phyloP scores from a whole-genome alignment of 2,329 filamentous ascomycete genomes.

The Xylariaceae sp. region DNA sequence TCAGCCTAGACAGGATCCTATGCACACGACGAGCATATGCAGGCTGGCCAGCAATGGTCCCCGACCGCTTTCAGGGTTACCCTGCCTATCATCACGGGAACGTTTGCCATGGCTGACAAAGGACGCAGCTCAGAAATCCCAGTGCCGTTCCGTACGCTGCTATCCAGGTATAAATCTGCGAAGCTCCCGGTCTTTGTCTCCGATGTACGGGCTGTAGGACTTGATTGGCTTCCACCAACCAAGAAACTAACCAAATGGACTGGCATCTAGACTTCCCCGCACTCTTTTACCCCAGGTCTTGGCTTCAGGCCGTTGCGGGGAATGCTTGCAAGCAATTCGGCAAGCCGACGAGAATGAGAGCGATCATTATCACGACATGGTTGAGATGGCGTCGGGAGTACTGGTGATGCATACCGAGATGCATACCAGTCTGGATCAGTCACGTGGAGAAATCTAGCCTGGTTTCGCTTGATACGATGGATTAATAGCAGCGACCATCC shows the following conservation, averaged over 20 bases:
- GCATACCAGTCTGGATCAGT: neutral
- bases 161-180: too few relatives aligned
- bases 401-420: neutral
- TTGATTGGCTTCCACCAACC: conserved; percentile 1
- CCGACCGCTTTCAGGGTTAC: neutral
- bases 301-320: conserved; percentile 1
- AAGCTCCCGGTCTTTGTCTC: neutral
- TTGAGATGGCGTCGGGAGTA: neutral
- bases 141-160: too few relatives aligned
- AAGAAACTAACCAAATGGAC: neutral
- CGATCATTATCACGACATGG: neutral
- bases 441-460: neutral
- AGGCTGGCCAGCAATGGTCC: neutral
- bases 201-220: neutral
- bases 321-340: neutral
- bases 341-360: neutral
- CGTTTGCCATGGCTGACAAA: too few relatives aligned
- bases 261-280: conserved; percentile 5
- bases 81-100: neutral
- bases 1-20: neutral
- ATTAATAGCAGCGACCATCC: neutral
- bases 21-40: neutral
- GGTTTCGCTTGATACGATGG: neutral
- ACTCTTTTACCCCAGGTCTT: conserved; percentile 6
- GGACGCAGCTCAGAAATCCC: too few relatives aligned